Evolutionary conservation across 768 basidiomycete species (phyloP).

Genomic region (Suillus discolor): DNA sequence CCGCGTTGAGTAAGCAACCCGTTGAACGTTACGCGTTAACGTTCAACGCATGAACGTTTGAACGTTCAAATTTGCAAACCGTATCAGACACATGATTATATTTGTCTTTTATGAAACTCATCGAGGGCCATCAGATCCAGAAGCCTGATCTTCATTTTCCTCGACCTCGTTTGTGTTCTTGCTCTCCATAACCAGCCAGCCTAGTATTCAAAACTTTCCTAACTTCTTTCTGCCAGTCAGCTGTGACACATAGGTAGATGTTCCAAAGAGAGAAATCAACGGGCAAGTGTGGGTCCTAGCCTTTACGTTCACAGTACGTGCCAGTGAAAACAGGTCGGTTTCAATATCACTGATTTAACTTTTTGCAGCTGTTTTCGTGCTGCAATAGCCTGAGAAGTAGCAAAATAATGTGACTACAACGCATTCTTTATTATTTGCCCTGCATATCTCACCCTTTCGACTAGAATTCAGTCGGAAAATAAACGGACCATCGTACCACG

Average conservation of each 20-base stretch:
- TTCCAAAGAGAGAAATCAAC: no score
- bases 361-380: no score
- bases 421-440: no score
- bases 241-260: conserved; percentile 21
- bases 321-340: no score
- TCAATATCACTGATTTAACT: no score
- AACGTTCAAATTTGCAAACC: background rate
- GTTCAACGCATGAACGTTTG: background rate
- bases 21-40: background rate
- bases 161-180: conserved; percentile 21
- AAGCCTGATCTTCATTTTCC: background rate
- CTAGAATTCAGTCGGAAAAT: no score
- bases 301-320: no score
- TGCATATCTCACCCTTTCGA: no score
- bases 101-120: background rate
- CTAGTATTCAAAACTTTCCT: conserved; percentile 21
- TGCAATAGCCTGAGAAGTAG: no score
- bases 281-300: no score
- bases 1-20: background rate
- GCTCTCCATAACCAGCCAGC: conserved; percentile 42
- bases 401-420: no score
- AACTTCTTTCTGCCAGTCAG: conserved; percentile 72
- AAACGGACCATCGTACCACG: no score
- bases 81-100: background rate
- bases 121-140: background rate